Base-by-base conservation (phyloP, 2,329 filamentous ascomycete genomes). In the Leptosphaerulina australis region DNA sequence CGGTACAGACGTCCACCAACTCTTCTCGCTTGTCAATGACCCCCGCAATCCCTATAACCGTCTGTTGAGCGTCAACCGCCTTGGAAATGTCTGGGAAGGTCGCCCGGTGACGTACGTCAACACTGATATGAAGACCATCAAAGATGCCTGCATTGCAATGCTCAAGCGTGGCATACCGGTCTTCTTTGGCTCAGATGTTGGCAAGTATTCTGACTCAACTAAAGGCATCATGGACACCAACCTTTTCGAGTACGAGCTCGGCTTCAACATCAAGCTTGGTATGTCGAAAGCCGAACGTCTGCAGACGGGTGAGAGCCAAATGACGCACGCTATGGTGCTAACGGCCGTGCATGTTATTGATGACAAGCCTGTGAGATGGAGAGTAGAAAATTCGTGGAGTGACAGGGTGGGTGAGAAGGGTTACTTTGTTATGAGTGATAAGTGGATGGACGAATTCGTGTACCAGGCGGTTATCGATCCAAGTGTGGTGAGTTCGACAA, bases 291-390 rank as follows among this genome's bases (percentile, higher is more conserved):
- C 88, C 0, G 82, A 90, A 63, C 78, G 91, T 3, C 76, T 96
- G 35, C 78, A 82, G 62, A 87, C 86, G 0, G 85, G 88, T 9
- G 91, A 95, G 74, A 87, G 83, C 44, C 81, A 83, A 40, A 95
- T 96, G 91, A 96, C 91, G 1, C 91, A 96, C 65, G 91, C 91
- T 4, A 96, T 96, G 91, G 90, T 95, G 0, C 74, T 96, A 55
- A 96, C 90, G 2, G 91, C 84, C 0, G 91, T 96, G 35, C 91
- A 96, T 67, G 71, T 95, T 2, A 86, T 81, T 21, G 74, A 83
- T 51, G 85, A 83, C 1, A 82, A 84, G 71, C 80, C 84, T 2
- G 82, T 91, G 1, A 78, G 91, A 34, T 96, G 91, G 91, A 79
- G 90, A 44, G 90, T 96, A 5, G 88, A 96, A 80, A 96, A 96